These are phyloP conservation scores for Gentiana straminea DNA, from an alignment of 257 asterid species.

Conservation along the genomic window DNA sequence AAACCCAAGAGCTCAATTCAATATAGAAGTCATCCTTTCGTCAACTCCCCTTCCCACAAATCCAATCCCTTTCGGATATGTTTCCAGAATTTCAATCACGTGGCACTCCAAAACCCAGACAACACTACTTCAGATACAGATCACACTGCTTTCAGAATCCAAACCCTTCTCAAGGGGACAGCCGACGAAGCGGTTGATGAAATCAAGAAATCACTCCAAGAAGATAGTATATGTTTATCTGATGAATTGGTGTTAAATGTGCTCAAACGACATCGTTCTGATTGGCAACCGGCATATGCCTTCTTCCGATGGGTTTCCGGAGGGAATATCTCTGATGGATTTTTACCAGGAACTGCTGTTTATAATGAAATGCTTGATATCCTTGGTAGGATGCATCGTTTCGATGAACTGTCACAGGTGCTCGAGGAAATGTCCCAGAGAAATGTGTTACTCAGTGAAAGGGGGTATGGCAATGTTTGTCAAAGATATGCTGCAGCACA, in stretches of 20 bases:
- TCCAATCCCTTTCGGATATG: neutral
- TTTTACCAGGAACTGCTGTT: constrained; percentile 21
- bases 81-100: neutral
- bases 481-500: constrained; percentile 55
- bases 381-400: constrained; percentile 49
- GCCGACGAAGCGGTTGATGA: constrained; percentile 21
- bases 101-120: neutral
- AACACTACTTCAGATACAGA: constrained; percentile 7
- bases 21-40: neutral
- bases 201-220: constrained; percentile 30
- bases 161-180: constrained; percentile 38
- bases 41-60: neutral
- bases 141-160: constrained; percentile 40
- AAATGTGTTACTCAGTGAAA: constrained; percentile 26
- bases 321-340: constrained; percentile 9
- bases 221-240: constrained; percentile 23
- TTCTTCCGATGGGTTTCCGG: constrained; percentile 52
- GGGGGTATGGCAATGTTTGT: constrained; percentile 34
- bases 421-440: constrained; percentile 70
- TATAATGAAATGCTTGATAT: constrained; percentile 55
- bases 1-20: neutral
- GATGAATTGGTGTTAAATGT: constrained; percentile 56
- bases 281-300: constrained; percentile 61
- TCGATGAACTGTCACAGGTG: constrained; percentile 44
- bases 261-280: constrained; percentile 60